phyloP scores from a whole-genome alignment of 768 basidiomycete genomes.

The Suillus tomentosus region DNA sequence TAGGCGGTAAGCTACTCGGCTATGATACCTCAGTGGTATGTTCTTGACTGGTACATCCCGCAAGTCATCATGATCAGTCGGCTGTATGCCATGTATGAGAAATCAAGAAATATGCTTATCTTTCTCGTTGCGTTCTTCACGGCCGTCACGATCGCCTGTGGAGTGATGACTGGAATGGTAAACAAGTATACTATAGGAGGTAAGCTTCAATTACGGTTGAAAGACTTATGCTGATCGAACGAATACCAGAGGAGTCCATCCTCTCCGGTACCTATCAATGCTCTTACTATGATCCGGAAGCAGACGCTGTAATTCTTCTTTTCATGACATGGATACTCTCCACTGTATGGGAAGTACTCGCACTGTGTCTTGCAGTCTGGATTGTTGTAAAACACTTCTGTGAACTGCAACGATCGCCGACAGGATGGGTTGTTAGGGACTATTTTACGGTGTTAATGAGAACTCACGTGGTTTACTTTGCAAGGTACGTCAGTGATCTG shows the following conservation, averaged over 20 bases:
- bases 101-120: background rate
- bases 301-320: background rate
- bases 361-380: background rate
- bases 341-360: background rate
- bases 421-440: background rate
- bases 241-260: background rate
- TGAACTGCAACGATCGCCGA: background rate
- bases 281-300: background rate
- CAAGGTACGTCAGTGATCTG: background rate
- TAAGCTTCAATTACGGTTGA: background rate
- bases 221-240: background rate
- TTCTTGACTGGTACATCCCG: background rate
- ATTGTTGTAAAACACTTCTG: conserved; percentile 1
- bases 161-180: background rate
- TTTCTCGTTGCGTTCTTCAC: background rate
- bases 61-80: background rate
- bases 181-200: background rate
- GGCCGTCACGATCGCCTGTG: background rate
- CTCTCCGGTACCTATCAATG: background rate
- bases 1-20: background rate
- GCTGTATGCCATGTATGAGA: background rate
- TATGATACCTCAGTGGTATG: background rate
- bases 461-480: background rate
- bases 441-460: background rate
- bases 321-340: background rate